Evolutionary conservation across 2,329 filamentous ascomycete genomes (phyloP).

Genomic region (Fusarium sp.): DNA sequence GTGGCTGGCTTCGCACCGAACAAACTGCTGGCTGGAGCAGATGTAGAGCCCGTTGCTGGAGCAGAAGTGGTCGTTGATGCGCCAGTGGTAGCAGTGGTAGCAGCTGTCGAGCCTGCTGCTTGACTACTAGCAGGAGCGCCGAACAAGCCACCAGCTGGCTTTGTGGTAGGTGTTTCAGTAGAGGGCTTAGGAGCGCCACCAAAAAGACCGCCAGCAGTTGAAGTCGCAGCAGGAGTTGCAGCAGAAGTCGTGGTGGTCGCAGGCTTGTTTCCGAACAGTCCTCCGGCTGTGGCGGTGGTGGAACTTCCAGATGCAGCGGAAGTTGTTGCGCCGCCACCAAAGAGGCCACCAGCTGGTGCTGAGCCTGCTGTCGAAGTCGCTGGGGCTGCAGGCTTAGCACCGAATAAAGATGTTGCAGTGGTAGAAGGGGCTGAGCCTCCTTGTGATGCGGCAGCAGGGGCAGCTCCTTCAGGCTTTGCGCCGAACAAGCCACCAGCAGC

Average conservation of each 20-base stretch:
- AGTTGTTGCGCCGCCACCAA: slow-evolving; percentile 48
- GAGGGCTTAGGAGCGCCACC: slow-evolving; percentile 39
- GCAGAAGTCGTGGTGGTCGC: slow-evolving; percentile 45
- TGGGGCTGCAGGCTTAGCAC: slow-evolving; percentile 53
- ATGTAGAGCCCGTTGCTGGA: slow-evolving; percentile 43
- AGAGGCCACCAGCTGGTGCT: slow-evolving; percentile 51
- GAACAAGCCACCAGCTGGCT: slow-evolving; percentile 44
- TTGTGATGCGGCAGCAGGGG: slow-evolving; percentile 30
- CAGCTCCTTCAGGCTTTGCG: slow-evolving; percentile 42
- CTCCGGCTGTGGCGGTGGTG: slow-evolving; percentile 46
- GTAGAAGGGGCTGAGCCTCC: slow-evolving; percentile 34
- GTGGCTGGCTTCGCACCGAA: slow-evolving; percentile 52
- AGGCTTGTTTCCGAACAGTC: slow-evolving; percentile 51
- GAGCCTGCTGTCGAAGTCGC: slow-evolving; percentile 49
- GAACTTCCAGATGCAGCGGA: slow-evolving; percentile 46
- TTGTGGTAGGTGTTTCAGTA: slow-evolving; percentile 35
- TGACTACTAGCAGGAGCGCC: slow-evolving; percentile 38
- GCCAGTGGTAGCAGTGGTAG: slow-evolving; percentile 43
- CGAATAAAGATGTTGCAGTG: slow-evolving; percentile 52
- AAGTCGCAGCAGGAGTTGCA: slow-evolving; percentile 43
- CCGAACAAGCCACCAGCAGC: slow-evolving; percentile 41
- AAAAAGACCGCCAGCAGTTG: slow-evolving; percentile 43
- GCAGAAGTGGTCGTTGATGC: slow-evolving; percentile 43
- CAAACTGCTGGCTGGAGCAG: slow-evolving; percentile 49
- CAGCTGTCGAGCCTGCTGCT: slow-evolving; percentile 37